Evolutionary conservation across 768 basidiomycete species (phyloP), one percentile per base, ranked within the genome.

Genomic region (Holtermanniella nyarrowii): DNA sequence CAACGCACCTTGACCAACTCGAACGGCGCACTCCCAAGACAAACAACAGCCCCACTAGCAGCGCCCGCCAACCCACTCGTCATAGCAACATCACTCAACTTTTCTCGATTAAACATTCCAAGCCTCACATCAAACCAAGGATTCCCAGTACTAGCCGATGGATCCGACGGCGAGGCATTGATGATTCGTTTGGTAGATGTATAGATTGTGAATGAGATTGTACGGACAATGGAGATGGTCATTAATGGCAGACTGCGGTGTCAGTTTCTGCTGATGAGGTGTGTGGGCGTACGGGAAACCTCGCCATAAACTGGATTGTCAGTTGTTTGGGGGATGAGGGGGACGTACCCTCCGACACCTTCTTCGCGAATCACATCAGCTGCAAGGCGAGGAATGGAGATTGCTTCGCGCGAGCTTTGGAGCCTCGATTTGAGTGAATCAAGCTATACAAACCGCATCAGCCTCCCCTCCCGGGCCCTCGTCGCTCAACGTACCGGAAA

Each of bases 211-310:
- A 71, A 69, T 31, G 69, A 71, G 46, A 69, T 65, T 1, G 69
- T 66, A 83, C 93, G 88, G 71, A 96, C 90, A 69, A 93, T 88
- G 4, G 90, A 89, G 61, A 97, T 97, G 7, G 90, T 93, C 72
- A 89, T 77, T 50, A 96, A 79, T 44, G 93, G 91, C 61, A 97
- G 86, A 81, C 86, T 63, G 31, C 23, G 13, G 5, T 26, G 20
- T 4, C 22, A n/a, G 26, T 21, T 11, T 14, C 18, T 40, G 31
- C 42, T 14, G 24, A 39, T 20, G 31, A 14, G 22, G 14, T 25
- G 37, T 58, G 22, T 55, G 1, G 26, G 26, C 59, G 48, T 41
- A 60, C 55, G 69, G 68, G 20, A 66, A 65, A 2, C 69, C 69
- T 48, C 69, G 53, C 67, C 67, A 71, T 37, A 71, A 44, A 43